These are phyloP conservation scores for Kazachstania kunashirensis DNA, from an alignment of 805 yeast species.

Conservation along the genomic window DNA sequence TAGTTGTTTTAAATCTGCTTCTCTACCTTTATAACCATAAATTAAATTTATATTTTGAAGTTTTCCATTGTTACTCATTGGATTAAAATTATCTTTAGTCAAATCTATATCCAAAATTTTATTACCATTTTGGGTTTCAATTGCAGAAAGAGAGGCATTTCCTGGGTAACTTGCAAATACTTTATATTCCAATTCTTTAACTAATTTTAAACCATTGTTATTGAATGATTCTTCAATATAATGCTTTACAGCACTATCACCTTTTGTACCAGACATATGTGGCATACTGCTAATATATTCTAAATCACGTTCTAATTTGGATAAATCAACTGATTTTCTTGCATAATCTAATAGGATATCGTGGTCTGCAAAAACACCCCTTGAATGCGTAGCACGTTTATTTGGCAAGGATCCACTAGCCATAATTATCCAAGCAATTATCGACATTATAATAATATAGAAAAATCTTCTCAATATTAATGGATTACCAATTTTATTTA, in stretches of 20 bases:
- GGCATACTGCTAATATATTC: slow-evolving; percentile 74
- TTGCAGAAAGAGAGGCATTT: neutral
- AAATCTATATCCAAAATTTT: slow-evolving; percentile 19
- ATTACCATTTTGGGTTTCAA: neutral
- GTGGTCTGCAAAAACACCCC: slow-evolving; percentile 58
- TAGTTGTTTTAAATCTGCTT: slow-evolving; percentile 41
- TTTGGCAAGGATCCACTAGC: slow-evolving; percentile 45
- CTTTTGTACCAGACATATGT: slow-evolving; percentile 81
- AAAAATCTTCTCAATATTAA: slow-evolving; percentile 67
- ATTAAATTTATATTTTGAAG: slow-evolving; percentile 41
- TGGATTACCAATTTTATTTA: slow-evolving; percentile 75
- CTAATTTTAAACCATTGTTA: slow-evolving; percentile 44
- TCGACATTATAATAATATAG: slow-evolving; percentile 58
- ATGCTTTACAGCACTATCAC: slow-evolving; percentile 63
- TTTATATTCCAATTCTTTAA: slow-evolving; percentile 35
- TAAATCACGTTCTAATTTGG: slow-evolving; percentile 51
- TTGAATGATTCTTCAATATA: slow-evolving; percentile 52
- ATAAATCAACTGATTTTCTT: slow-evolving; percentile 42
- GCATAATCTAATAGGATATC: slow-evolving; percentile 41
- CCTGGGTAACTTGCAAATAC: slow-evolving; percentile 54
- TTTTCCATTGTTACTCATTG: slow-evolving; percentile 53
- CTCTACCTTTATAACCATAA: slow-evolving; percentile 60
- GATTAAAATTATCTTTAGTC: slow-evolving; percentile 46
- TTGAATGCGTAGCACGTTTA: slow-evolving; percentile 30
- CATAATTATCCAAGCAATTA: slow-evolving; percentile 47